Percentiles rank a stretch among this genome's conserved stretches.
phyloP scores from a whole-genome alignment of 202 grass and related monocot genomes.

The Zoysia matrella region DNA sequence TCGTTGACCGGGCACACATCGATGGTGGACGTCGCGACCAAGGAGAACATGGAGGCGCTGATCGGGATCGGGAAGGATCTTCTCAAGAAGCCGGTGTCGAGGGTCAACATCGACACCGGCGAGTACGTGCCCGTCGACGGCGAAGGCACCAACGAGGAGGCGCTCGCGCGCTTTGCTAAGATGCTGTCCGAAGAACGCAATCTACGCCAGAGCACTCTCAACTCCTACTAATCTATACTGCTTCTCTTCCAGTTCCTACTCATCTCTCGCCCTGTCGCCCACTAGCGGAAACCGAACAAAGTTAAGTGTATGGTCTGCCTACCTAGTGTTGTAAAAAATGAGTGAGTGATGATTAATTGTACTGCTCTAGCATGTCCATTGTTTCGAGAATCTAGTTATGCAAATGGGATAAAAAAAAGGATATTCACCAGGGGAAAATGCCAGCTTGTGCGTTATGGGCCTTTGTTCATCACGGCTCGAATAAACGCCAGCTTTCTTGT shows the following conservation, averaged over 20 bases:
- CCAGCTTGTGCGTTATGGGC: no score
- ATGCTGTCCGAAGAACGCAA: constrained; percentile 51
- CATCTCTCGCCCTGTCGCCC: no score
- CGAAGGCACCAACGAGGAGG: constrained; percentile 54
- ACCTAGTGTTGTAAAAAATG: no score
- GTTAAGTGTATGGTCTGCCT: no score
- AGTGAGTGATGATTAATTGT: no score
- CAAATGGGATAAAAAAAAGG: no score
- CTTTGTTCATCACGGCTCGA: no score
- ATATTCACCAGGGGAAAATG: no score
- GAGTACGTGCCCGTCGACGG: constrained; percentile 5
- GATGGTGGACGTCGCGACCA: constrained; percentile 62
- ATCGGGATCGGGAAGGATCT: constrained; percentile 52
- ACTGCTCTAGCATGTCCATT: no score
- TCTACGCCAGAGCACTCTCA: constrained; percentile 37
- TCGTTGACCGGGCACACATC: constrained; percentile 45
- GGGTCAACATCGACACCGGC: constrained; percentile 71
- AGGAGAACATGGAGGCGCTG: constrained; percentile 66
- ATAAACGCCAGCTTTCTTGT: no score
- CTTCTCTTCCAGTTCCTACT: neutral
- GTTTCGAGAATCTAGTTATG: no score
- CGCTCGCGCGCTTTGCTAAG: constrained; percentile 39
- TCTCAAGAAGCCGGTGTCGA: constrained; percentile 46
- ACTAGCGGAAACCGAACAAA: no score
- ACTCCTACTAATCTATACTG: neutral